phyloP scores from a whole-genome alignment of 2,329 filamentous ascomycete genomes.

The Akanthomyces uredinophilus region DNA sequence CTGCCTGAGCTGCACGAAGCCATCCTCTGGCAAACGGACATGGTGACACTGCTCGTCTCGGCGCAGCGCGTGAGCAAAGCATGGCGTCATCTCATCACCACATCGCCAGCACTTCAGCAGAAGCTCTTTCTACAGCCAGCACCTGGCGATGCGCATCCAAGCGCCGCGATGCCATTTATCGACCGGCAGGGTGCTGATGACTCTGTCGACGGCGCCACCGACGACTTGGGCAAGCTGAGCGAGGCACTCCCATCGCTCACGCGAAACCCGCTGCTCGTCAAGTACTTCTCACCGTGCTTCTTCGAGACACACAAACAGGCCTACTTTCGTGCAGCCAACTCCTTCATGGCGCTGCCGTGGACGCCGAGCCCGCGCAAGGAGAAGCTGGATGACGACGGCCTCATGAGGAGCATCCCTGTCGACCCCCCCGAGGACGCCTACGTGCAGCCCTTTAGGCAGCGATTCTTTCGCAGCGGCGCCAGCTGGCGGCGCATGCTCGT shows the following conservation, averaged over 20 bases:
- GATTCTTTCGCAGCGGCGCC: conserved; percentile 16
- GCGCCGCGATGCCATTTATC: neutral
- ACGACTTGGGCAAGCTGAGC: neutral
- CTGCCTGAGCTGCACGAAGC: conserved; percentile 25
- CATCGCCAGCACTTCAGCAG: neutral
- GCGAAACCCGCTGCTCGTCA: neutral
- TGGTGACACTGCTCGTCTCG: conserved; percentile 23
- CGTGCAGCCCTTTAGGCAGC: neutral
- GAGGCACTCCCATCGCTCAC: conserved; percentile 16
- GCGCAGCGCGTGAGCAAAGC: conserved; percentile 21
- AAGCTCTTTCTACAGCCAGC: neutral
- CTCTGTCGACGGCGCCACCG: neutral
- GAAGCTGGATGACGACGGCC: neutral
- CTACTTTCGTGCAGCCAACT: neutral
- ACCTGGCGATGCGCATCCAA: neutral
- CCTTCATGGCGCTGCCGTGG: neutral
- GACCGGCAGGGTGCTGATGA: neutral
- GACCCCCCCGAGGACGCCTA: neutral
- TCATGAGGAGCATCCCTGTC: neutral
- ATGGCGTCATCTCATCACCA: conserved; percentile 20
- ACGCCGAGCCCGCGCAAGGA: neutral
- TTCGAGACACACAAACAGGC: neutral
- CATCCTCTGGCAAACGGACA: conserved; percentile 23
- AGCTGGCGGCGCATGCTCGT: conserved; percentile 23
- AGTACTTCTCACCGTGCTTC: neutral